These are phyloP conservation scores for Lagenidium sp. DNA, from an alignment of 352 stramenopile genomes.

Conservation along the genomic window DNA sequence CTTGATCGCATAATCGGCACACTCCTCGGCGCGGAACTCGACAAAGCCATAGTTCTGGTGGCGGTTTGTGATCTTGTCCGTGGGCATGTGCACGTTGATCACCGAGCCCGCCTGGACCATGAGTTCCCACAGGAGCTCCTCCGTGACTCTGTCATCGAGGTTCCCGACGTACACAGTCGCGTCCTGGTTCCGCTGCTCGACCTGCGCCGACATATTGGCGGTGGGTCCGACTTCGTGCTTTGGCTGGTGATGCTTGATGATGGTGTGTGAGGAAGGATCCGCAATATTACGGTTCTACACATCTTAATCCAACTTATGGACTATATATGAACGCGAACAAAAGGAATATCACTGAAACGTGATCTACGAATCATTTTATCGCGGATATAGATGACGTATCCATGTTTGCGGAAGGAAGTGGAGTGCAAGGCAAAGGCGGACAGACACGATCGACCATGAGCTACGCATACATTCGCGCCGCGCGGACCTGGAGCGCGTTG, in stretches of 20 bases:
- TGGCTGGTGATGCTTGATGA: no score
- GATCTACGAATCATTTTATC: neutral
- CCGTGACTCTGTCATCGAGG: constrained; percentile 92
- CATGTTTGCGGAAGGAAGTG: neutral
- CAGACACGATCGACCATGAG: constrained; percentile 1
- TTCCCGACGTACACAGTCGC: constrained; percentile 98
- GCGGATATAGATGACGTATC: constrained; percentile 1
- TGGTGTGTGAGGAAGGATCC: no score
- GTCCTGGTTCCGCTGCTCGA: constrained; percentile 91
- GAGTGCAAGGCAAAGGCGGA: neutral
- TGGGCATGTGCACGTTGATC: constrained; percentile 97
- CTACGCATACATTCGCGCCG: constrained; percentile 18
- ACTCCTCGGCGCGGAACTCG: constrained; percentile 96
- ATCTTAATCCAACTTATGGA: no score
- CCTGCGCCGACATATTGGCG: constrained; percentile 55
- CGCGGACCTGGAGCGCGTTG: constrained; percentile 33
- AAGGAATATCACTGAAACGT: neutral
- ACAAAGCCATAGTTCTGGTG: constrained; percentile 98
- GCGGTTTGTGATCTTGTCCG: constrained; percentile 94
- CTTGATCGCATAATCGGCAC: constrained; percentile 98
- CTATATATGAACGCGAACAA: neutral
- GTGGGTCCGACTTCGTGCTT: no score
- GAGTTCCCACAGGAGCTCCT: constrained; percentile 97
- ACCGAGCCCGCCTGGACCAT: constrained; percentile 94
- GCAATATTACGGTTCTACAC: no score